phyloP scores from a whole-genome alignment of 176 grass and related monocot genomes.

The Panicum miliaceum region DNA sequence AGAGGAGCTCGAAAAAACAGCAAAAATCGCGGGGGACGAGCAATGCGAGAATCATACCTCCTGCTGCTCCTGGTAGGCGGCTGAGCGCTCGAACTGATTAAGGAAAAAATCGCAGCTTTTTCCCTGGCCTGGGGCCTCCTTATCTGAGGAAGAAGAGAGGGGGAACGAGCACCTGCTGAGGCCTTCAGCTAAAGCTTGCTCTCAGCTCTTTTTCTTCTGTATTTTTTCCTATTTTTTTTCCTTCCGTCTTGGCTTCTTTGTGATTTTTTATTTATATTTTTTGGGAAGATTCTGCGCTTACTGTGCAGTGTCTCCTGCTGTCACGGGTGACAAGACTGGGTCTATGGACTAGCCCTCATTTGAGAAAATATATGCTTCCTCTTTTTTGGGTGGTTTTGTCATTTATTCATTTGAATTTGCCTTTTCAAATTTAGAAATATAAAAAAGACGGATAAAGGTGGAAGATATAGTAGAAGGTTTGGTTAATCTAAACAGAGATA shows the following conservation, averaged over 20 bases:
- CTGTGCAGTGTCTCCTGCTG: slow-evolving; percentile 7
- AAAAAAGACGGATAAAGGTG: neutral
- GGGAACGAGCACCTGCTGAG: neutral
- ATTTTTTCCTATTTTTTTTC: neutral
- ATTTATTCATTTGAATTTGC: neutral
- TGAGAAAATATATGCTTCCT: neutral
- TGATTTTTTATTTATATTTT: slow-evolving; percentile 30
- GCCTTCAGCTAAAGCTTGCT: slow-evolving; percentile 36
- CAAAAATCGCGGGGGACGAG: slow-evolving; percentile 1
- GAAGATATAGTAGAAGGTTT: neutral
- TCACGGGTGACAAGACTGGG: neutral
- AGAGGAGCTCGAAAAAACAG: slow-evolving; percentile 8
- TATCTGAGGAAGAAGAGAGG: slow-evolving; percentile 39
- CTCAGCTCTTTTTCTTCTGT: slow-evolving; percentile 30
- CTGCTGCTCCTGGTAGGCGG: neutral
- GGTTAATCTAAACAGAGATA: neutral
- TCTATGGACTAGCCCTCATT: neutral
- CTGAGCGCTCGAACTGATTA: slow-evolving; percentile 5
- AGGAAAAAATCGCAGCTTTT: slow-evolving; percentile 37
- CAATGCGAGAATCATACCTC: slow-evolving; percentile 52
- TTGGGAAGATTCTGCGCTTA: slow-evolving; percentile 36
- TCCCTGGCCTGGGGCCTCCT: slow-evolving; percentile 30
- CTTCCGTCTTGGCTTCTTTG: neutral
- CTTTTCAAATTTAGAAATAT: neutral
- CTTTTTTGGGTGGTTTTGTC: neutral